Percentiles rank a stretch among this genome's conserved stretches.
Evolutionary conservation across 345 rosid genomes (phyloP).

Genomic region (Rhodamnia argentea): DNA sequence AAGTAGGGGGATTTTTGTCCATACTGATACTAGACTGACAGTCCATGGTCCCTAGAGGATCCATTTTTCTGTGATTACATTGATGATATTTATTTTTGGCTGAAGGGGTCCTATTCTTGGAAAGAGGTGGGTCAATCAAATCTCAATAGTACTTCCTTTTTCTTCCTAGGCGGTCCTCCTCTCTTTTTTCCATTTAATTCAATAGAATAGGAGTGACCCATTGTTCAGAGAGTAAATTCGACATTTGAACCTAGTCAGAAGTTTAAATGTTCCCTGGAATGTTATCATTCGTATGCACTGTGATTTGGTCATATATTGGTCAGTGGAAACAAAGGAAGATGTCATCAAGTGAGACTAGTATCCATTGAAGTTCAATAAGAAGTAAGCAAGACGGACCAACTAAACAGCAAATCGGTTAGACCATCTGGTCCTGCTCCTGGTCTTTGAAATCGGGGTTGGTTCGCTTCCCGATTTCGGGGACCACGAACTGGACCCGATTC

Average conservation of each 20-base stretch:
- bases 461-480: too few relatives aligned
- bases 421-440: too few relatives aligned
- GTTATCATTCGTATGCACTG: not conserved
- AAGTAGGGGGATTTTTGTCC: not conserved
- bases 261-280: not conserved
- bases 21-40: not conserved
- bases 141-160: not conserved
- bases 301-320: not conserved
- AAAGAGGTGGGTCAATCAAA: not conserved
- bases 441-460: too few relatives aligned
- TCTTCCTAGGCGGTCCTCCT: not conserved
- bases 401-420: too few relatives aligned
- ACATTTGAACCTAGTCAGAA: not conserved
- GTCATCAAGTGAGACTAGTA: not conserved
- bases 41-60: not conserved
- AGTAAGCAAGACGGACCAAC: too few relatives aligned
- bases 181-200: not conserved
- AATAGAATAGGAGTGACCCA: not conserved
- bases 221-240: not conserved
- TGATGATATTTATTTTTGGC: not conserved
- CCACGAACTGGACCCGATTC: too few relatives aligned
- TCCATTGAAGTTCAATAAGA: not conserved
- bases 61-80: not conserved
- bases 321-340: not conserved
- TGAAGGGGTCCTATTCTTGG: not conserved